Percentiles rank a stretch among this genome's conserved stretches.
Evolutionary conservation across 2,329 filamentous ascomycete genomes (phyloP).

Genomic region (Diaporthe eres): DNA sequence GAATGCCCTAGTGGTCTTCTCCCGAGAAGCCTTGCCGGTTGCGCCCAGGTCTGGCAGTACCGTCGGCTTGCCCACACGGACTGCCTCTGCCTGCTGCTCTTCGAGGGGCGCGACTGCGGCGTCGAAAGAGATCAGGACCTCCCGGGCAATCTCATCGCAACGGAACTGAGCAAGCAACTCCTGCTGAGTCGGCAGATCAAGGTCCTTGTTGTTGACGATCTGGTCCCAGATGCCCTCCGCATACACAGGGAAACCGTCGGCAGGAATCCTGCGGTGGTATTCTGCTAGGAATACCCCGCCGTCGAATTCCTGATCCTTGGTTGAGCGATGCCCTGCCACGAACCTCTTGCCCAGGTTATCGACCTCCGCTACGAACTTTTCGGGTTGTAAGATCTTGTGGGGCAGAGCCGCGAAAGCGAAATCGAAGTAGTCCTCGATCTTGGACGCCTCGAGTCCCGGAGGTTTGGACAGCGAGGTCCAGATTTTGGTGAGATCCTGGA

Average conservation of each 20-base stretch:
- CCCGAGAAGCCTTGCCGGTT: slow-evolving; percentile 79
- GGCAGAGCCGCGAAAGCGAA: slow-evolving; percentile 96
- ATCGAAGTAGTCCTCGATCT: slow-evolving; percentile 98
- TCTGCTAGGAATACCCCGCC: slow-evolving; percentile 91
- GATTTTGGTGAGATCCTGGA: slow-evolving; percentile 91
- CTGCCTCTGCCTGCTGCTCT: slow-evolving; percentile 83
- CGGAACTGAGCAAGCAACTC: slow-evolving; percentile 97
- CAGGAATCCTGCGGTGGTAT: slow-evolving; percentile 95
- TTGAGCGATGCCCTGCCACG: slow-evolving; percentile 81
- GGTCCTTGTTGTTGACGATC: slow-evolving; percentile 98
- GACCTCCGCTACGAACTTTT: slow-evolving; percentile 88
- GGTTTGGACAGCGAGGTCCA: slow-evolving; percentile 96
- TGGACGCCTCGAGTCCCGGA: slow-evolving; percentile 85
- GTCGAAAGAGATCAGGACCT: slow-evolving; percentile 89
- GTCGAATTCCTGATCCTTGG: slow-evolving; percentile 80
- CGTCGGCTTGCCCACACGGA: slow-evolving; percentile 78
- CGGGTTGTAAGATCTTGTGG: slow-evolving; percentile 95
- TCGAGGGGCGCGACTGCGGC: slow-evolving; percentile 86
- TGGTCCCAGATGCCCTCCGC: slow-evolving; percentile 97
- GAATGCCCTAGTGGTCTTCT: slow-evolving; percentile 84
- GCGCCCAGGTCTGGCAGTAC: slow-evolving; percentile 83
- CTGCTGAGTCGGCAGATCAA: slow-evolving; percentile 96
- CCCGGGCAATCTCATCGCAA: slow-evolving; percentile 95
- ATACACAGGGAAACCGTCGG: slow-evolving; percentile 96
- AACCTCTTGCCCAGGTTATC: slow-evolving; percentile 86